Base-by-base conservation (phyloP, 2,329 filamentous ascomycete species). In the Coniosporium tulheliwenetii region DNA sequence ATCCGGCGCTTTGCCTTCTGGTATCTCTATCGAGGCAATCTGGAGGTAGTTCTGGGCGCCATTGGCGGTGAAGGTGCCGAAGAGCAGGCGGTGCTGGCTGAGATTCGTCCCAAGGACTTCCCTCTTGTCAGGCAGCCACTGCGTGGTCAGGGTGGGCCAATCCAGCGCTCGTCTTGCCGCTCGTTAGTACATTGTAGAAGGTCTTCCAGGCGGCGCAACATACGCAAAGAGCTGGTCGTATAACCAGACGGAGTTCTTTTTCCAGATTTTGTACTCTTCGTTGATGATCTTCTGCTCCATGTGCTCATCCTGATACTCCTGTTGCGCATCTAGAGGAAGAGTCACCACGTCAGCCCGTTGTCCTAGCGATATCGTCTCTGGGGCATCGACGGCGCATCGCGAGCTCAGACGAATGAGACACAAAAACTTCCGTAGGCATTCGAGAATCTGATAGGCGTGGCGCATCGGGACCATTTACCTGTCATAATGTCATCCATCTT, bases 221-320 rank as follows among this genome's bases (percentile, higher is more conserved):
- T 61, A 79, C 78, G 79, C 87, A 47, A 96, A 72, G 49, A 98
- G 91, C 77, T 95, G 85, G 60, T 98, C 91, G 62, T 98, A 98
- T 52, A 98, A 81, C 57, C 96, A 96, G 3, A 91, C 87, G 48
- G 84, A 85, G 64, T 98, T 98, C 71, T 98, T 98, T 73, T 98
- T 98, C 91, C 91, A 98, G 49, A 89, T 95, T 63, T 98, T 98
- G 75, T 98, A 98, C 61, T 98, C 91, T 69, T 98, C 91, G 52
- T 96, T 96, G 64, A 96, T 86, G 45, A 93, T 71, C 64, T 93
- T 86, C 63, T 93, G 81, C 56, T 84, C 78, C 50, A 75, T 65
- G 56, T 83, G 71, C 57, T 80, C 71, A 44, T 83, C 79, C 40
- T 84, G 81, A 43, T 86, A 79, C 45, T 77, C 71, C 37, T 70